A percentile compares a stretch with the other conserved stretches of the same genome.
phyloP scores from a whole-genome alignment of 1,284 basidiomycete genomes.

The Ganoderma lucidum region DNA sequence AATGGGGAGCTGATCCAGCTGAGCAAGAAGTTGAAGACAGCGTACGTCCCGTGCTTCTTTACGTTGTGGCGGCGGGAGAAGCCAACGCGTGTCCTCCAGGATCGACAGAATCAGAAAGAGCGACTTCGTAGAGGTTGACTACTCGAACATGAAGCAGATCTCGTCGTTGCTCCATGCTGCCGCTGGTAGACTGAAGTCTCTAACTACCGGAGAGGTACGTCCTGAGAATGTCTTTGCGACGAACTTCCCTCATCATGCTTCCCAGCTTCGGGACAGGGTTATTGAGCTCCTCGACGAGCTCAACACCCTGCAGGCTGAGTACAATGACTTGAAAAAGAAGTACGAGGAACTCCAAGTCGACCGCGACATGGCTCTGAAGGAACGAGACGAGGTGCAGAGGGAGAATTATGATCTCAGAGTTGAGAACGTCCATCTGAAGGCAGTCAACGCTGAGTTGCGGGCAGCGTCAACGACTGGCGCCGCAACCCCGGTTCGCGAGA shows the following conservation, averaged over 20 bases:
- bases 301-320: too few relatives aligned
- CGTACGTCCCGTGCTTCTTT: neutral
- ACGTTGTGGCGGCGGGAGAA: neutral
- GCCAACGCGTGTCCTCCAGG: neutral
- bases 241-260: neutral
- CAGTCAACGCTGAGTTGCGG: neutral
- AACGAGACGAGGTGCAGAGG: neutral
- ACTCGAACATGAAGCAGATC: neutral
- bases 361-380: neutral
- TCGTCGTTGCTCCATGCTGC: neutral
- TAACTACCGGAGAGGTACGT: neutral
- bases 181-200: neutral
- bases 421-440: neutral
- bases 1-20: neutral
- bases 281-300: neutral
- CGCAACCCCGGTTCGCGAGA: neutral
- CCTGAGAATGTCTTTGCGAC: neutral
- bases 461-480: neutral
- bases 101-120: neutral
- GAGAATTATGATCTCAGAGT: neutral
- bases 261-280: neutral
- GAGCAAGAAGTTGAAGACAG: neutral
- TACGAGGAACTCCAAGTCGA: neutral
- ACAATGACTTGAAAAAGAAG: neutral
- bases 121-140: neutral